Evolutionary conservation across 306 rosid genomes (phyloP).

Genomic region (Potentilla sterilis): DNA sequence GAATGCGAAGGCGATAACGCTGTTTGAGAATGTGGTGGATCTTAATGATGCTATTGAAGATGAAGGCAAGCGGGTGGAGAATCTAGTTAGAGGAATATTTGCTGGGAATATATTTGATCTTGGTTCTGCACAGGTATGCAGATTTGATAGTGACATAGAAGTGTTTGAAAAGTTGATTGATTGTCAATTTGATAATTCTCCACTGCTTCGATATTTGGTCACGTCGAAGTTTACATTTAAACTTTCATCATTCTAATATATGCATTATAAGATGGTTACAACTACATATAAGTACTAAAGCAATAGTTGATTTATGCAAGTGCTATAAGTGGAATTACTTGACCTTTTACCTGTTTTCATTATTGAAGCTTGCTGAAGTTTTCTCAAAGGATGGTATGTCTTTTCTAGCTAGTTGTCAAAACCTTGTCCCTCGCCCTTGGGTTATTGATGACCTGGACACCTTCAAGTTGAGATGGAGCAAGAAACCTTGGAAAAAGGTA

Average conservation of each 20-base stretch:
- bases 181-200: no score
- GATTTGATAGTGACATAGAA: background rate
- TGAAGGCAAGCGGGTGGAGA: constrained; percentile 75
- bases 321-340: constrained; percentile 7
- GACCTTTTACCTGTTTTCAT: constrained; percentile 27
- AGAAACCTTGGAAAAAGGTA: constrained; percentile 86
- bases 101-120: constrained; percentile 99
- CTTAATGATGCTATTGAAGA: constrained; percentile 88
- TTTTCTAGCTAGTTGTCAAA: constrained; percentile 86
- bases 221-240: background rate
- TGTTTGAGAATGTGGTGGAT: constrained; percentile 66
- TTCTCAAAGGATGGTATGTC: constrained; percentile 94
- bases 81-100: constrained; percentile 76
- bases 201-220: background rate
- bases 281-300: background rate
- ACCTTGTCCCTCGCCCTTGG: constrained; percentile 96
- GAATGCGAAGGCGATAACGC: constrained; percentile 81
- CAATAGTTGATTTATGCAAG: background rate
- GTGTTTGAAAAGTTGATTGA: background rate
- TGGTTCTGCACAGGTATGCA: constrained; percentile 80
- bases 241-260: background rate
- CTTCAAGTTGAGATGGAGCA: constrained; percentile 79
- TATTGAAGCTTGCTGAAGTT: constrained; percentile 91
- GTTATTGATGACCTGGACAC: constrained; percentile 86
- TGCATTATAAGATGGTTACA: background rate